Percentiles rank a stretch among this genome's conserved stretches.
phyloP scores from a whole-genome alignment of 2,329 filamentous ascomycete species.

The Claviceps paspali region DNA sequence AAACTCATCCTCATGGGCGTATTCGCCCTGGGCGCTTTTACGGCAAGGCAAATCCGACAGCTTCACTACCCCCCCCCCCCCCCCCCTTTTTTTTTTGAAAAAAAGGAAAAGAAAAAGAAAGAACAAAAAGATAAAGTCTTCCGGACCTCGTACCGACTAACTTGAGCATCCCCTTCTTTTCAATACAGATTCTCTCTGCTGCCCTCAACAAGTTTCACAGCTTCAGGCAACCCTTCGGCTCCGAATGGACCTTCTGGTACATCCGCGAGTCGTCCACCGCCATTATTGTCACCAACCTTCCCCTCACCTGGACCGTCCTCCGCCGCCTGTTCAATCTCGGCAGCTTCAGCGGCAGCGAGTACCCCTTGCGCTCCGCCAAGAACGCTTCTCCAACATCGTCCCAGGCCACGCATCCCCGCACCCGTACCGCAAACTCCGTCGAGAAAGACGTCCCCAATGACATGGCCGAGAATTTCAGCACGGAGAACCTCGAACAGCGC shows the following conservation, averaged over 20 bases:
- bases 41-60: too few relatives aligned
- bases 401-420: slow-evolving; percentile 8
- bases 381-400: neutral
- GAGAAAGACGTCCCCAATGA: slow-evolving; percentile 7
- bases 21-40: slow-evolving; percentile 31
- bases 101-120: too few relatives aligned
- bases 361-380: slow-evolving; percentile 4
- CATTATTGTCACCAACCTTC: slow-evolving; percentile 28
- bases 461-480: slow-evolving; percentile 17
- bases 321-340: slow-evolving; percentile 20
- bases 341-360: slow-evolving; percentile 10
- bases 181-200: slow-evolving; percentile 29
- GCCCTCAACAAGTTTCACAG: slow-evolving; percentile 31
- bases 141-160: neutral
- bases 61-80: too few relatives aligned
- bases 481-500: too few relatives aligned
- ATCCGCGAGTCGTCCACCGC: slow-evolving; percentile 30
- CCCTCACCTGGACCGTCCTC: slow-evolving; percentile 27
- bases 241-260: slow-evolving; percentile 28
- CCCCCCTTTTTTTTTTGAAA: too few relatives aligned
- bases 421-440: neutral
- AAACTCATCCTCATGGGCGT: slow-evolving; percentile 35
- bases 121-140: neutral
- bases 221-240: slow-evolving; percentile 22
- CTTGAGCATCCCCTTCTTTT: neutral